Percentiles rank a stretch among this genome's conserved stretches.
Conservation (phyloP, 2,329 filamentous ascomycete species). For the Phoma sp. region DNA sequence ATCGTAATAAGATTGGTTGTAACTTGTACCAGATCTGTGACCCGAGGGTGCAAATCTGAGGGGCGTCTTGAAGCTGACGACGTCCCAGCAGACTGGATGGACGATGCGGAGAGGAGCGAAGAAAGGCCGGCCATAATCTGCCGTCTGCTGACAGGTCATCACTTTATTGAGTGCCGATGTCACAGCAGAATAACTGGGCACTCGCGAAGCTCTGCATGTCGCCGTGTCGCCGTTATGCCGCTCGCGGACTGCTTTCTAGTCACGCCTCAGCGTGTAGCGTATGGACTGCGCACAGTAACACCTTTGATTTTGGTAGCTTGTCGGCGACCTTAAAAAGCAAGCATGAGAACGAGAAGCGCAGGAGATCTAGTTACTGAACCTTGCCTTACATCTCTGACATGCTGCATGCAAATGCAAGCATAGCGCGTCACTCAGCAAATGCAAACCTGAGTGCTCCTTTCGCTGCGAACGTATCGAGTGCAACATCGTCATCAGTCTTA, state of each 20-base stretch:
- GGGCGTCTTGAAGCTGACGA: conserved; percentile 12
- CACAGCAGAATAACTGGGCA: conserved; percentile 4
- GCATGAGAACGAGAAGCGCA: conserved; percentile 1
- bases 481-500: conserved; percentile 2
- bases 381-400: not conserved
- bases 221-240: conserved; percentile 1
- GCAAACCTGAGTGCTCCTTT: not conserved
- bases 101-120: conserved; percentile 36
- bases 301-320: not conserved
- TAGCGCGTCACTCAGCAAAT: not conserved
- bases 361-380: conserved; percentile 1
- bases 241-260: not conserved
- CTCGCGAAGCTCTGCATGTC: not conserved
- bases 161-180: conserved; percentile 7
- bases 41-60: conserved; percentile 11
- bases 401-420: not conserved
- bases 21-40: conserved; percentile 9
- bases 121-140: conserved; percentile 23
- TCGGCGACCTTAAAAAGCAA: conserved; percentile 13
- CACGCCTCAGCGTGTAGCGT: conserved; percentile 3
- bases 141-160: conserved; percentile 31
- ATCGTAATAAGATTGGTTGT: conserved; percentile 9
- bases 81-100: conserved; percentile 32
- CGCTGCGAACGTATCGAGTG: not conserved
- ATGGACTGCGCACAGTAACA: not conserved